A percentile compares a stretch with the other conserved stretches of the same genome.
phyloP scores from a whole-genome alignment of 768 basidiomycete species.

The Phylloporus scabripes region DNA sequence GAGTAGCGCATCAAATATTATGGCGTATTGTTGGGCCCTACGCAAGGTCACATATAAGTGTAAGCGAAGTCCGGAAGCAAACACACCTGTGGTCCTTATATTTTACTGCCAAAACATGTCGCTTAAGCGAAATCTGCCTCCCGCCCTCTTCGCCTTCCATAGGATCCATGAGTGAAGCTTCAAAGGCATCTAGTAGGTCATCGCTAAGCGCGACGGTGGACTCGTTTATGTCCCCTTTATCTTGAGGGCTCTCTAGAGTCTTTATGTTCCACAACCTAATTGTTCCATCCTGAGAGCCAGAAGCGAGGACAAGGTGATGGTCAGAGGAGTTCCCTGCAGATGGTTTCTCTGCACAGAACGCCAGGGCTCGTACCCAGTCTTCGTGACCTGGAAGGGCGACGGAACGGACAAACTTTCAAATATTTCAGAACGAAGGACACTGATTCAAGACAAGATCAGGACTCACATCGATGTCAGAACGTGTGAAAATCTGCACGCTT shows the following conservation, averaged over 20 bases:
- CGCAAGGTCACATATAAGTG: constrained; percentile 5
- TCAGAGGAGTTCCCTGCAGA: constrained; percentile 9
- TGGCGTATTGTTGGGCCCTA: constrained; percentile 55
- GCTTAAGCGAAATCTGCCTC: constrained; percentile 83
- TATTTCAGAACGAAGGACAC: not conserved
- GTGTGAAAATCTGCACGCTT: constrained; percentile 72
- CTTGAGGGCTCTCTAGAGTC: constrained; percentile 28
- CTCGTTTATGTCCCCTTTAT: constrained; percentile 14
- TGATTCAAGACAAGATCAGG: not conserved
- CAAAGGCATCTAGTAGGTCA: constrained; percentile 83
- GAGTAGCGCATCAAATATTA: constrained; percentile 90
- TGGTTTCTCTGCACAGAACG: constrained; percentile 45
- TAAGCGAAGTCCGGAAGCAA: constrained; percentile 20
- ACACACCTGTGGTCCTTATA: constrained; percentile 26
- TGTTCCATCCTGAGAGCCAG: constrained; percentile 92
- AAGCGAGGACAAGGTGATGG: constrained; percentile 70
- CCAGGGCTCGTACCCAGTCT: constrained; percentile 88
- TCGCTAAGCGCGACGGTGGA: constrained; percentile 42
- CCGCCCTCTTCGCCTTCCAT: constrained; percentile 74
- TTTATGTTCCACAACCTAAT: constrained; percentile 91
- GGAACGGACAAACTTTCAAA: constrained; percentile 51
- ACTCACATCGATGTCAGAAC: constrained; percentile 52
- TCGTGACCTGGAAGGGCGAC: constrained; percentile 77
- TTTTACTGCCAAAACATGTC: constrained; percentile 70
- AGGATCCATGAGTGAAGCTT: constrained; percentile 68